Base-by-base conservation (phyloP, 2,329 filamentous ascomycete species). In the Exophiala aquamarina region DNA sequence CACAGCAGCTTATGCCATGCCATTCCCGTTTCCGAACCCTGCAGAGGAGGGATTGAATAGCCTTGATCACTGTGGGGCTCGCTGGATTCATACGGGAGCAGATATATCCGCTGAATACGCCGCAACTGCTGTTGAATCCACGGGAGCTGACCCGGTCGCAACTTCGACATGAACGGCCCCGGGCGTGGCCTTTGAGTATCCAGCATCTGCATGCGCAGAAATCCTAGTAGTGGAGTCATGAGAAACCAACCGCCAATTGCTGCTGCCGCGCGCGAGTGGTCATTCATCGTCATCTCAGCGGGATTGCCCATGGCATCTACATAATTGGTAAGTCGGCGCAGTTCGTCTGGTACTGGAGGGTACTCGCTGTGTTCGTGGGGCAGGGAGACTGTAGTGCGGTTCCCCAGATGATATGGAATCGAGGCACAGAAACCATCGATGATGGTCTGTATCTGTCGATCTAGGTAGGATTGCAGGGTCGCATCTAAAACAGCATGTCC, bases 321-420 rank as follows among this genome's bases (percentile, higher is more conserved):
- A 21, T 52, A 55, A 21, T 44, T 46, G 6, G 52, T 49, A n/a
- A 47, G 31, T 26, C 35, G 41, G 6, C 49, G 41, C 4, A 55
- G 49, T 15, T 49, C 47, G 4, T 14, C 28, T 8, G 52, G 52
- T 2, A 55, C 40, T 9, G 42, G 49, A 7, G 52, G 52, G 20
- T 55, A 55, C 26, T 52, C 46, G 17, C 43, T 29, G 34, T 39
- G 43, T 13, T 55, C 45, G 23, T 55, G 42, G 9, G 52, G 52
- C 10, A 46, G 47, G 2, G 45, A 18, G 3, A 52, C 19, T 9
- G 34, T 53, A 10, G 48, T 54, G 41, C 59, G 48, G 47, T 59
- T 59, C 13, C 58, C 59, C 9, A 61, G 44, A 21, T 56, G 58
- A 40, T 56, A 61, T 3, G 59, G 59, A 9, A 61, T 44, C 32